Conservation (phyloP, 163 green algal species). For the Scenedesmus sp. region DNA sequence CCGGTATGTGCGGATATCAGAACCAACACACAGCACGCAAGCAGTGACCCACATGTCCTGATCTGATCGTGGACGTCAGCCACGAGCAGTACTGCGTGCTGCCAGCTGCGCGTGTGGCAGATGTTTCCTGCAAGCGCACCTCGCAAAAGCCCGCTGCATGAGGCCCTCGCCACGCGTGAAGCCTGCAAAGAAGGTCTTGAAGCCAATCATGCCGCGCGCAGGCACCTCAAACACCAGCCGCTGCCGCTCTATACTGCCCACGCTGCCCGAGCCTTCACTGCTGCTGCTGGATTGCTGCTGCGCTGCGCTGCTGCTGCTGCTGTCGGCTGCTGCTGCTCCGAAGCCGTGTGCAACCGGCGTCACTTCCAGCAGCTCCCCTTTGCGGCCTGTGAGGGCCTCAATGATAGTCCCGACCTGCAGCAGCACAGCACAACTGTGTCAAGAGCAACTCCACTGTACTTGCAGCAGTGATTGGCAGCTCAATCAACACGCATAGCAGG, state of each 20-base stretch:
- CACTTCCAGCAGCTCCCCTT: constrained; percentile 70
- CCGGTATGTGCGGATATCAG: too few relatives aligned
- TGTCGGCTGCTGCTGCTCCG: background rate
- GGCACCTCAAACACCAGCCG: constrained; percentile 86
- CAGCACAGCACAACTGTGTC: background rate
- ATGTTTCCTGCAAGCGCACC: constrained; percentile 1
- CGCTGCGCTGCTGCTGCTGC: constrained; percentile 12
- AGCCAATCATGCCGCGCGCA: constrained; percentile 80
- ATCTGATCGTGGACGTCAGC: too few relatives aligned
- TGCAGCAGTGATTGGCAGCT: background rate
- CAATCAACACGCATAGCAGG: background rate
- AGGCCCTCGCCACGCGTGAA: constrained; percentile 87
- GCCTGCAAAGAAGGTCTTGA: constrained; percentile 68
- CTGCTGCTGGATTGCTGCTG: background rate
- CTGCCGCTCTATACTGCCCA: constrained; percentile 64
- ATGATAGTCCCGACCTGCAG: constrained; percentile 78
- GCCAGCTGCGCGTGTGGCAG: too few relatives aligned
- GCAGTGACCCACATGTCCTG: too few relatives aligned
- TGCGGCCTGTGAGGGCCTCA: constrained; percentile 74
- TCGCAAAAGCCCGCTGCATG: constrained; percentile 82
- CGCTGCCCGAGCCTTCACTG: background rate
- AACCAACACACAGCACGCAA: too few relatives aligned
- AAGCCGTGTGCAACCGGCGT: constrained; percentile 24
- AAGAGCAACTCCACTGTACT: background rate
- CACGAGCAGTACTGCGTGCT: too few relatives aligned